Percentiles rank a stretch among this genome's conserved stretches.
Evolutionary conservation across 345 rosid genomes (phyloP).

Genomic region (Citrus inodora): DNA sequence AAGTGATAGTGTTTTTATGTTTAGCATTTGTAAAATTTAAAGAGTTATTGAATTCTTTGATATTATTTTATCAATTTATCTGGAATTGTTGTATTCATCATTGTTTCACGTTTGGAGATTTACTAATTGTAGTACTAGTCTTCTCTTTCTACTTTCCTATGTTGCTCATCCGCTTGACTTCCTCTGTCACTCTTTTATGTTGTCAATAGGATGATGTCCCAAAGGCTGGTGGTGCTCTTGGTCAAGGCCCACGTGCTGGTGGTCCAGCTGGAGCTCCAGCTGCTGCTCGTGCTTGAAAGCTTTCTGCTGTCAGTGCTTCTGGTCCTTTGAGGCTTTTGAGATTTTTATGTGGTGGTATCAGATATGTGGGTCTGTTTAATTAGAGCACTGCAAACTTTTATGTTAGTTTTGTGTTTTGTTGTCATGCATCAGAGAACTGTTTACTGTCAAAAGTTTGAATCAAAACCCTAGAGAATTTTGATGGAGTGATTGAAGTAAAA

Average conservation of each 20-base stretch:
- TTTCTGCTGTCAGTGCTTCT: not conserved
- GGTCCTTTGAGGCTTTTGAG: not conserved
- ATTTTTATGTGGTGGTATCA: not conserved
- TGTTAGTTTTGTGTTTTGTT: not conserved
- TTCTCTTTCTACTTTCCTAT: not conserved
- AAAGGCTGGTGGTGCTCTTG: conserved; percentile 23
- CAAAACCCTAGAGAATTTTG: not conserved
- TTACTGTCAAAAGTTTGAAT: not conserved
- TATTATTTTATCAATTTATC: not conserved
- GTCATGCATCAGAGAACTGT: not conserved
- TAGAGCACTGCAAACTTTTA: not conserved
- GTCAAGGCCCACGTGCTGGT: conserved; percentile 26
- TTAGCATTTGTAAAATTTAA: not conserved
- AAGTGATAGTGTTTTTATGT: not conserved
- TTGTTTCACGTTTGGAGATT: not conserved
- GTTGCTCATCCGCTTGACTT: not conserved
- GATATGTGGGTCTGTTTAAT: not conserved
- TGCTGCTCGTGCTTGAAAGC: conserved; percentile 17
- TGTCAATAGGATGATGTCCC: conserved; percentile 20
- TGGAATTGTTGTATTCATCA: not conserved
- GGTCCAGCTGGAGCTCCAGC: conserved; percentile 21
- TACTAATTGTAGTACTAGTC: not conserved
- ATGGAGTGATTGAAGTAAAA: not conserved
- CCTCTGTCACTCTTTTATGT: too few species aligned
- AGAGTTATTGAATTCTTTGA: not conserved